Base-by-base conservation (phyloP, 2,329 filamentous ascomycete species). In the Aspergillus pseudotamarii region DNA sequence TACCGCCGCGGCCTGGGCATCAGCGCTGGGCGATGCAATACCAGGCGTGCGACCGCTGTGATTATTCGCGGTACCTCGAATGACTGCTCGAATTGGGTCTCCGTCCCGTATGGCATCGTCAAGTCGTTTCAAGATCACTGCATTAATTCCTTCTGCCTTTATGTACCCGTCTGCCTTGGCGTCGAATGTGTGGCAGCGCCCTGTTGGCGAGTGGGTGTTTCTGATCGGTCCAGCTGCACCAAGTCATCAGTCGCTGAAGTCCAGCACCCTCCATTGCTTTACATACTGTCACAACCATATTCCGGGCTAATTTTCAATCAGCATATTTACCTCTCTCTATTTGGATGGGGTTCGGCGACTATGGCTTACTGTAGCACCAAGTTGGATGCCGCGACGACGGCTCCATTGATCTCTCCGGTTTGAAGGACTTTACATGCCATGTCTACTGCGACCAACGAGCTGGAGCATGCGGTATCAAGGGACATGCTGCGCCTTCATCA, bases 391-490 rank as follows among this genome's bases (percentile, higher is more conserved):
- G 68, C 72, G 3, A 78, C 75, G 3, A 79, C 46, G 4, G 76
- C 75, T 3, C 69, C 66, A 2, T 54, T 41, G 23, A 58, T 62
- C 60, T 62, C 55, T 8, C 56, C 34, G 8, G 36, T 34, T 26
- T 62, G 55, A 4, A 62, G 28, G 21, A n/a, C 66, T n/a, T 67
- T 63, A 32, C 74, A 78, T 3, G 77, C 77, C 46, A 72, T 64
- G 46, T 79, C 67, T 1, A 80, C 60, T 14, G 58, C 69, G 2
- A 71, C 63, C 3, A 79, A 46, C 1, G 75, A 69, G 1, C 75
- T 71, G 0, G 76, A 79, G 53, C 78, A 78, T 1, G 71, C 79
- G 1, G 78, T 80, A 19, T 72, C 69, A 3, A 78, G 65, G 6
- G 64, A 61, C 58, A 71, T 59, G 46, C 72, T 73, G 57, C 12